Evolutionary conservation across 306 rosid species (phyloP).

Genomic region (Cucumis cinereus): DNA sequence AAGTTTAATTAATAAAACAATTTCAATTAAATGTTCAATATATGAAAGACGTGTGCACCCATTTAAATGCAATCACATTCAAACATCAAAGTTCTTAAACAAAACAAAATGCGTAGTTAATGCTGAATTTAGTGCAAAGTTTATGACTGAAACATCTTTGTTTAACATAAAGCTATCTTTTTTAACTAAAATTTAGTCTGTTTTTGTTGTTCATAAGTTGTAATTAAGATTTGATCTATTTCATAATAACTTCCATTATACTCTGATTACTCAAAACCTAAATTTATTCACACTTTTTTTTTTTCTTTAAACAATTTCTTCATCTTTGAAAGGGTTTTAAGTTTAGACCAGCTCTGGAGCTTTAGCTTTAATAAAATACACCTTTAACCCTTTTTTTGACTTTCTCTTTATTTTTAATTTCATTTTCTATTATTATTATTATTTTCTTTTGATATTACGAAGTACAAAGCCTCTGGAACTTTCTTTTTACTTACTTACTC

Average conservation of each 20-base stretch:
- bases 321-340: background rate
- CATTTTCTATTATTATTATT: background rate
- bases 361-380: slow-evolving; percentile 3
- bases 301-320: background rate
- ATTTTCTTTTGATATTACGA: background rate
- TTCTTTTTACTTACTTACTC: background rate
- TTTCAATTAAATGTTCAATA: background rate
- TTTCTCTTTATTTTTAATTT: background rate
- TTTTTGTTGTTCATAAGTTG: background rate
- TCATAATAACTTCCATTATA: background rate
- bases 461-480: background rate
- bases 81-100: background rate
- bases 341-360: background rate
- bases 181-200: background rate
- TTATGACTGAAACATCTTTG: background rate
- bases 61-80: background rate
- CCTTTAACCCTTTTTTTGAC: background rate
- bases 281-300: background rate
- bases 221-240: background rate
- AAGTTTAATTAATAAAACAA: too few species aligned
- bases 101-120: background rate
- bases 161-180: background rate
- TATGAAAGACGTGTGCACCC: background rate
- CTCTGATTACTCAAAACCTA: background rate
- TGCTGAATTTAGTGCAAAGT: background rate